Conservation (phyloP, 495 filamentous ascomycete genomes). For the Penicillium herquei region DNA sequence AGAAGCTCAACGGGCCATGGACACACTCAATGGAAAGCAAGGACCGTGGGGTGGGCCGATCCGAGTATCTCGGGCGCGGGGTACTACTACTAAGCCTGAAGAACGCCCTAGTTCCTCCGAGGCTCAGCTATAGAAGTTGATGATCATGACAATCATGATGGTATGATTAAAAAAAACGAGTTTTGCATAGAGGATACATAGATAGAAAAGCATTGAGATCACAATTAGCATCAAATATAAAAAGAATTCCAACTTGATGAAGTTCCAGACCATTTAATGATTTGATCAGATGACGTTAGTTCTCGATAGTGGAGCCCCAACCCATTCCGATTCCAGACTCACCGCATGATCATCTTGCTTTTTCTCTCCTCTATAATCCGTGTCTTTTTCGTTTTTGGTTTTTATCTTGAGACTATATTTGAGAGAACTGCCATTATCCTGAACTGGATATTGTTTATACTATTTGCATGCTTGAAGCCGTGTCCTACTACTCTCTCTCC, state of each 20-base stretch:
- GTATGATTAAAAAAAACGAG: not conserved
- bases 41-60: conserved; percentile 49
- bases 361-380: not conserved
- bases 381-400: conserved; percentile 1
- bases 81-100: conserved; percentile 20
- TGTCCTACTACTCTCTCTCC: conserved; percentile 7
- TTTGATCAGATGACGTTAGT: conserved; percentile 17
- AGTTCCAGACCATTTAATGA: no score
- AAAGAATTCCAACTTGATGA: no score
- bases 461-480: conserved; percentile 1
- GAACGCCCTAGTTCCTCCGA: conserved; percentile 1
- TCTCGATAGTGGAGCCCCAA: conserved; percentile 15
- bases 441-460: no score
- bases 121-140: not conserved
- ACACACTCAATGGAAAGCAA: conserved; percentile 35
- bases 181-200: not conserved
- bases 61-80: conserved; percentile 40
- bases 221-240: not conserved
- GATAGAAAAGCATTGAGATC: not conserved
- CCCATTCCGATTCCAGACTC: conserved; percentile 16
- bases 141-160: not conserved
- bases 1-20: conserved; percentile 53
- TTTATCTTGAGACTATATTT: conserved; percentile 6
- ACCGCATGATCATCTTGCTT: conserved; percentile 17
- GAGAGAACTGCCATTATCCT: no score